phyloP scores from a whole-genome alignment of 192 early-diverging fungal genomes.

The Backusella tuberculispora region DNA sequence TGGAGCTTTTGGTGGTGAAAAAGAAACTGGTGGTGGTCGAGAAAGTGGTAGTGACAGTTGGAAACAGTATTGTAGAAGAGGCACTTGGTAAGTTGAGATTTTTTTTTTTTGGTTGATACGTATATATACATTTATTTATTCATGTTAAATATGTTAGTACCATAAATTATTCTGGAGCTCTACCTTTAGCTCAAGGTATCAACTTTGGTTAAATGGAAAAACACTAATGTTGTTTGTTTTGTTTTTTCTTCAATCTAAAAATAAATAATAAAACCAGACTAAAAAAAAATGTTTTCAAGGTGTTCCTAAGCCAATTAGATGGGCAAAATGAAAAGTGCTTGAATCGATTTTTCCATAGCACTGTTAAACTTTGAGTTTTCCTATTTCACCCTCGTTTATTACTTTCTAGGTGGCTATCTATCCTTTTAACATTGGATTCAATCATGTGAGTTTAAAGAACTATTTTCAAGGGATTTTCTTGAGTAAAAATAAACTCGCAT shows the following conservation, averaged over 20 bases:
- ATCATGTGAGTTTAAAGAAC: too few relatives aligned
- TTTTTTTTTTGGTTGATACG: constrained; percentile 6
- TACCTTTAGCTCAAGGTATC: constrained; percentile 95
- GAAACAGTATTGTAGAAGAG: constrained; percentile 90
- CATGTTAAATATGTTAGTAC: constrained; percentile 38
- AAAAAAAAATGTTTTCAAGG: background rate
- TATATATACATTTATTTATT: constrained; percentile 25
- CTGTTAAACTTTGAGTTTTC: too few relatives aligned
- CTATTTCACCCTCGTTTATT: too few relatives aligned
- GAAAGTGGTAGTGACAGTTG: constrained; percentile 91
- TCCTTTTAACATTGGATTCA: too few relatives aligned
- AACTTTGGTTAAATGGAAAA: constrained; percentile 77
- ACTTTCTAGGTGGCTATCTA: too few relatives aligned
- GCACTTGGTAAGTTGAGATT: constrained; percentile 57
- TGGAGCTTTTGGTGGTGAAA: constrained; percentile 97
- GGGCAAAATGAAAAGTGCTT: too few relatives aligned
- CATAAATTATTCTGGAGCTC: constrained; percentile 84
- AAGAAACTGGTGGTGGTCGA: constrained; percentile 94
- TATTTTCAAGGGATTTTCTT: too few relatives aligned
- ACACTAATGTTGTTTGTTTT: background rate
- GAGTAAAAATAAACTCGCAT: too few relatives aligned
- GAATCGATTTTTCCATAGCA: too few relatives aligned
- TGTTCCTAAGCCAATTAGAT: background rate
- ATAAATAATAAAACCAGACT: too few relatives aligned
- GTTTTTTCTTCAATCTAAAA: too few relatives aligned